Conservation (phyloP, 805 yeast species). For the Wickerhamomyces queroliae region DNA sequence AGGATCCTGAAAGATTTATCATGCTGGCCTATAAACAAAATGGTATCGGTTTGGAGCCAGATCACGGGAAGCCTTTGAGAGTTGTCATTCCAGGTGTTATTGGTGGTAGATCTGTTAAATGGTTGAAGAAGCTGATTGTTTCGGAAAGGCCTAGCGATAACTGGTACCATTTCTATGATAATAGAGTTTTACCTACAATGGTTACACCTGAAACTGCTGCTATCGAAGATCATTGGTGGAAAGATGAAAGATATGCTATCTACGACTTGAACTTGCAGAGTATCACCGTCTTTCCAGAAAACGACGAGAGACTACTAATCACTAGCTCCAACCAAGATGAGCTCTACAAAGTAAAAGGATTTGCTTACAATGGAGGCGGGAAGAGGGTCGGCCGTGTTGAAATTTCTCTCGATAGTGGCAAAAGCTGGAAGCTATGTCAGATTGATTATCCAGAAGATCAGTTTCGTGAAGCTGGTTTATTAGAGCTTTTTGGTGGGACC, state of each 20-base stretch:
- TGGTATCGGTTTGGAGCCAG: slow-evolving; percentile 28
- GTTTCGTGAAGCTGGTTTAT: slow-evolving; percentile 25
- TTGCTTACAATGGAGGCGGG: slow-evolving; percentile 33
- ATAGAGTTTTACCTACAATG: slow-evolving; percentile 30
- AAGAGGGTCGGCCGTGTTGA: slow-evolving; percentile 28
- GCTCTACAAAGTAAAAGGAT: slow-evolving; percentile 24
- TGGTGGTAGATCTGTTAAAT: slow-evolving; percentile 34
- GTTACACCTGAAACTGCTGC: slow-evolving; percentile 29
- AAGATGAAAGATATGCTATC: slow-evolving; percentile 31
- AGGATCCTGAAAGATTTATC: slow-evolving; percentile 26
- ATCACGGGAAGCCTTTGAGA: slow-evolving; percentile 30
- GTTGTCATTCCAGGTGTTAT: slow-evolving; percentile 32
- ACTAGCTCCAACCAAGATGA: slow-evolving; percentile 6
- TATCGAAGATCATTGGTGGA: slow-evolving; percentile 28
- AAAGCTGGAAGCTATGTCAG: slow-evolving; percentile 23
- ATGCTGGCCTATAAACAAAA: slow-evolving; percentile 31
- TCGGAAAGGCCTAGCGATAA: slow-evolving; percentile 27
- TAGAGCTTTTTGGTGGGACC: slow-evolving; percentile 26
- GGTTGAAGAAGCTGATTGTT: slow-evolving; percentile 25
- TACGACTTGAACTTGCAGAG: slow-evolving; percentile 29
- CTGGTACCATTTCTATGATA: slow-evolving; percentile 32
- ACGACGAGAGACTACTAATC: slow-evolving; percentile 18
- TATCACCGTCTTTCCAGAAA: slow-evolving; percentile 27
- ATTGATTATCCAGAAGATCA: slow-evolving; percentile 29
- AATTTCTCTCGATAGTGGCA: slow-evolving; percentile 26